Evolutionary conservation across 2,329 filamentous ascomycete species (phyloP), one percentile per base, ranked within the genome.

Genomic region (Podosphaera leucotricha): DNA sequence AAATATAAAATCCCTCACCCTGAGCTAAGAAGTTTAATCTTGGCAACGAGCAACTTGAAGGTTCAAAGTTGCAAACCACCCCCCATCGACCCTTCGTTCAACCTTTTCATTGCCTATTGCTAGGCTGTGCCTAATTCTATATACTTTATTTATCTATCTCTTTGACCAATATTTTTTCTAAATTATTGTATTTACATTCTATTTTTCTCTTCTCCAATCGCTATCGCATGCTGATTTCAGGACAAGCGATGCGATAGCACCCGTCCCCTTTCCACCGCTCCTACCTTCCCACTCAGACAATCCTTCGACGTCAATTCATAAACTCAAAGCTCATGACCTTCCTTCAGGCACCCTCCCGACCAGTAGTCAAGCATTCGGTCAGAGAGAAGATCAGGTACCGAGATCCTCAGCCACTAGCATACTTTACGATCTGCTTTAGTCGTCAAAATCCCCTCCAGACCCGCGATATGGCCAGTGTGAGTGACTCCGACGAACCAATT

Each of bases 381-480:
- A 3, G 28, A 7, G 28, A 33, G 28, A 33, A 33, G 15, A 33
- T 33, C 28, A 33, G 28, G 15, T 33, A 13, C 4, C 8, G 28
- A 13, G 28, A 33, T 33, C 28, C 28, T 33, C 28, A 33, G 28
- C 15, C 28, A 33, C 28, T 11, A 33, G 28, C 28, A 13, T 33
- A 33, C 28, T 33, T 33, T 33, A 33, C 28, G 15, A 33, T 33
- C 28, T 7, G 28, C 28, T 33, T 33, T n/a, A 33, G 28, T 33
- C 38, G 38, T 24, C 19, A 16, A 24, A 24, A n/a, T 40, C 22
- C 38, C 21, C 6, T 38, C 4, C 8, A 13, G 26, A 42, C 24
- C 15, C 33, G 26, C 24, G 28, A 33, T 44, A 59, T 59, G 57
- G 50, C 53, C 16, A 53, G 54, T 7, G 49, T 55, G 44, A 52